phyloP scores from a whole-genome alignment of 257 asterid genomes.

The Echites panduratus region DNA sequence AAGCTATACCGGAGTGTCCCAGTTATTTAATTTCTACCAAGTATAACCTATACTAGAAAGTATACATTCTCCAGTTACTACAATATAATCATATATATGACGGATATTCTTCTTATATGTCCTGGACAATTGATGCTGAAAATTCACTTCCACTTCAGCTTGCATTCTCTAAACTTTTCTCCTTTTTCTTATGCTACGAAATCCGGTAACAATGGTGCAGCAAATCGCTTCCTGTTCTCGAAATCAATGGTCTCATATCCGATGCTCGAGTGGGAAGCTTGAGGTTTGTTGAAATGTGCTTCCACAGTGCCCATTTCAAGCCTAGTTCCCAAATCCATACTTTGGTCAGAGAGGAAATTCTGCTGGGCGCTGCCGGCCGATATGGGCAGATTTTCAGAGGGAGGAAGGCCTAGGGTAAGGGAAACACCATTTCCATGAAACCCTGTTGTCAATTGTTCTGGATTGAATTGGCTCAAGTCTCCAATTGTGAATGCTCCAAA shows the following conservation, averaged over 20 bases:
- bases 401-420: slow-evolving; percentile 57
- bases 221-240: slow-evolving; percentile 47
- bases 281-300: slow-evolving; percentile 22
- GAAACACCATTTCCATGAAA: slow-evolving; percentile 36
- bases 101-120: neutral
- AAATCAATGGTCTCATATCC: slow-evolving; percentile 46
- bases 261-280: slow-evolving; percentile 26
- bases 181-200: slow-evolving; percentile 39
- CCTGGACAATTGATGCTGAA: neutral
- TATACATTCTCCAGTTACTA: neutral
- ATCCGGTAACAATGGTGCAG: slow-evolving; percentile 51
- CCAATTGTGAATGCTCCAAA: slow-evolving; percentile 21
- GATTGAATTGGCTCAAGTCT: slow-evolving; percentile 32
- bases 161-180: too few relatives aligned
- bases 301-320: slow-evolving; percentile 26
- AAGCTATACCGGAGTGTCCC: neutral
- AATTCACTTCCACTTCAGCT: neutral
- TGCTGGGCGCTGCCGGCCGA: slow-evolving; percentile 23
- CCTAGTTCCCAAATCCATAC: slow-evolving; percentile 30
- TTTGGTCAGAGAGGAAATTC: slow-evolving; percentile 34
- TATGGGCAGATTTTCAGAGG: slow-evolving; percentile 32
- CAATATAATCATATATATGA: neutral
- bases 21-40: slow-evolving; percentile 1
- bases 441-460: slow-evolving; percentile 25
- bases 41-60: slow-evolving; percentile 4